phyloP scores from a whole-genome alignment of 2,329 filamentous ascomycete genomes.

The Chalara sp. region DNA sequence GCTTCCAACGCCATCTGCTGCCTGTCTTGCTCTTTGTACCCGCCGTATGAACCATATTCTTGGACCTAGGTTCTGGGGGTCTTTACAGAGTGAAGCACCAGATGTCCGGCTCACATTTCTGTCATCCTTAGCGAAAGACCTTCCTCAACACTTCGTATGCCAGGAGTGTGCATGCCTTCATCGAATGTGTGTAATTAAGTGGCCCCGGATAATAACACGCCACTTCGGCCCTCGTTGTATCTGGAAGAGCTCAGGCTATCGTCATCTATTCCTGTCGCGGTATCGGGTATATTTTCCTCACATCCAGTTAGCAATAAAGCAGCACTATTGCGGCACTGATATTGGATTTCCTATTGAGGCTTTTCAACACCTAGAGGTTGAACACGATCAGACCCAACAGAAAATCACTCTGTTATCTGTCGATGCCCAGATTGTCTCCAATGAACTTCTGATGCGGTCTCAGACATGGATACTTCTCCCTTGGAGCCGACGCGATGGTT shows the following conservation, averaged over 20 bases:
- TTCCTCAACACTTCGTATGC: no score
- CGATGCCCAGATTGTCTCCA: constrained; percentile 4
- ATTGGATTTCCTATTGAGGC: constrained; percentile 4
- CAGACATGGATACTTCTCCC: constrained; percentile 39
- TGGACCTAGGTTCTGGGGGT: no score
- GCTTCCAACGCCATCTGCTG: constrained; percentile 5
- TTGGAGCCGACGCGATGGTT: constrained; percentile 1
- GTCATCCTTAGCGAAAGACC: no score
- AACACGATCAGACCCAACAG: not conserved
- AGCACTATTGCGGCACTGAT: constrained; percentile 5
- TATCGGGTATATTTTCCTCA: constrained; percentile 5
- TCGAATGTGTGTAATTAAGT: no score
- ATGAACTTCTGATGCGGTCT: constrained; percentile 31
- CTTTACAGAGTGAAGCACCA: no score
- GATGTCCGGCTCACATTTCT: no score
- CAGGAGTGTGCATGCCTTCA: no score
- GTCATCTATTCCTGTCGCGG: not conserved
- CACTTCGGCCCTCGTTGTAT: no score
- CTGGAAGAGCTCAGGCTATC: no score
- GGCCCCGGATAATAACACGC: no score
- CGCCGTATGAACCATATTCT: no score
- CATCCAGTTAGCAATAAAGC: constrained; percentile 7
- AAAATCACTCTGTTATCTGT: constrained; percentile 6
- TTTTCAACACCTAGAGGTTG: constrained; percentile 3
- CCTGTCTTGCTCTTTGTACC: constrained; percentile 7